Conservation (phyloP, 208 protist genomes). For the Trypanosoma lewisi region DNA sequence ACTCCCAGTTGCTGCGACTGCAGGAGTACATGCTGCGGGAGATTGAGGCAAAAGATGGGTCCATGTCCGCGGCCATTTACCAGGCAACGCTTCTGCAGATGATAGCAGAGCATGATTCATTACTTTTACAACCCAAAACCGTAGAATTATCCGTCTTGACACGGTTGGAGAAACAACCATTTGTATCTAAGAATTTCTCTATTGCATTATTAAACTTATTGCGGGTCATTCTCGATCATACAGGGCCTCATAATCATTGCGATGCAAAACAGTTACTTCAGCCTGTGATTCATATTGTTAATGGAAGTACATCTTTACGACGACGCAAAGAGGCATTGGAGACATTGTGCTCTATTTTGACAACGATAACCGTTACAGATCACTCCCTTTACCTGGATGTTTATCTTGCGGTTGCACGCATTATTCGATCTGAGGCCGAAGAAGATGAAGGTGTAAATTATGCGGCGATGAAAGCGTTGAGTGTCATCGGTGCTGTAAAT, state of each 20-base stretch:
- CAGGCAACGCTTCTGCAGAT: conserved; percentile 57
- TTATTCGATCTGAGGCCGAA: conserved; percentile 76
- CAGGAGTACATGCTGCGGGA: conserved; percentile 88
- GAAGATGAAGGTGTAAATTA: conserved; percentile 68
- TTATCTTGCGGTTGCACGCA: conserved; percentile 72
- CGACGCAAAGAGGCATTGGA: conserved; percentile 69
- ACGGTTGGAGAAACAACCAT: conserved; percentile 59
- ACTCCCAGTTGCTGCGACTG: conserved; percentile 60
- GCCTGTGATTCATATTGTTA: conserved; percentile 68
- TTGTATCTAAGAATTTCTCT: conserved; percentile 72
- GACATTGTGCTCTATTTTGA: conserved; percentile 73
- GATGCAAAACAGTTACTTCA: conserved; percentile 47
- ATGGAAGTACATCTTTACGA: conserved; percentile 64
- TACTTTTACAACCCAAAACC: conserved; percentile 58
- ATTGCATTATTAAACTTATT: conserved; percentile 70
- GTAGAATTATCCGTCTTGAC: conserved; percentile 68
- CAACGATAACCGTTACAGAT: conserved; percentile 59
- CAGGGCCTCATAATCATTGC: conserved; percentile 52
- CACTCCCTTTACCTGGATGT: conserved; percentile 46
- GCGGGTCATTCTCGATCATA: conserved; percentile 70
- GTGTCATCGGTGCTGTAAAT: conserved; percentile 80
- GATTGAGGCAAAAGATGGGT: conserved; percentile 70
- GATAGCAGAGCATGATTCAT: conserved; percentile 64
- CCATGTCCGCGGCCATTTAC: conserved; percentile 70
- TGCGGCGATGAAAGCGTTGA: conserved; percentile 70